Percentiles rank a stretch among this genome's conserved stretches.
Evolutionary conservation across 2,329 filamentous ascomycete genomes (phyloP).

Genomic region (Fusarium incarnatum): DNA sequence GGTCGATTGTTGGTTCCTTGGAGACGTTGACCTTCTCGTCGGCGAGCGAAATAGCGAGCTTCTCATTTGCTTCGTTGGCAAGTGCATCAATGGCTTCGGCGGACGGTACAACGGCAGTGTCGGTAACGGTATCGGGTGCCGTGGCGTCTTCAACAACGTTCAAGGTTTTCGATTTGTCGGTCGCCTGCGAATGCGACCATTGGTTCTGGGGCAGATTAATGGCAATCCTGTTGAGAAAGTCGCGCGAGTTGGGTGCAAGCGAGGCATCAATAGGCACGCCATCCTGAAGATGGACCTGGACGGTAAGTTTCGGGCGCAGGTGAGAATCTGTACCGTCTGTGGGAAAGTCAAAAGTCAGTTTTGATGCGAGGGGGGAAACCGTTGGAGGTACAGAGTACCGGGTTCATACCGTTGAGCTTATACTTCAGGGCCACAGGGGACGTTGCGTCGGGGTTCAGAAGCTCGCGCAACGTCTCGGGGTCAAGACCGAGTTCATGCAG

Average conservation of each 20-base stretch:
- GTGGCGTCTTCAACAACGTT: slow-evolving; percentile 4
- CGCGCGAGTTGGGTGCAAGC: slow-evolving; percentile 72
- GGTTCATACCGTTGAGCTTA: slow-evolving; percentile 61
- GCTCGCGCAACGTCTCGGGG: slow-evolving; percentile 73
- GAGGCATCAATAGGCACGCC: slow-evolving; percentile 76
- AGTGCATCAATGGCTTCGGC: slow-evolving; percentile 19
- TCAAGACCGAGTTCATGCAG: slow-evolving; percentile 78
- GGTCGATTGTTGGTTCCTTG: neutral
- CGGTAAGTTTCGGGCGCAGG: slow-evolving; percentile 76
- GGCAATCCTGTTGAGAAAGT: slow-evolving; percentile 71
- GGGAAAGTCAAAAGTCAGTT: slow-evolving; percentile 12
- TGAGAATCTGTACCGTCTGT: slow-evolving; percentile 55
- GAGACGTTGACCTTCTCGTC: neutral
- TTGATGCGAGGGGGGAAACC: slow-evolving; percentile 4
- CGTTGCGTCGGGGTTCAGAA: slow-evolving; percentile 66
- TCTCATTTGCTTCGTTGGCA: slow-evolving; percentile 15
- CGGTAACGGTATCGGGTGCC: slow-evolving; percentile 1
- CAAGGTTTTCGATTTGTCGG: slow-evolving; percentile 7
- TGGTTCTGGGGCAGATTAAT: slow-evolving; percentile 52
- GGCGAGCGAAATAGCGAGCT: slow-evolving; percentile 18
- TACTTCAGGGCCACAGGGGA: slow-evolving; percentile 64
- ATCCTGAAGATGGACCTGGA: slow-evolving; percentile 74
- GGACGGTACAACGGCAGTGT: slow-evolving; percentile 2
- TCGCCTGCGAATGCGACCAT: slow-evolving; percentile 3
- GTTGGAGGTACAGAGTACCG: slow-evolving; percentile 14